Evolutionary conservation across 1,284 basidiomycete species (phyloP).

Genomic region (Papiliotrema fonsecae): DNA sequence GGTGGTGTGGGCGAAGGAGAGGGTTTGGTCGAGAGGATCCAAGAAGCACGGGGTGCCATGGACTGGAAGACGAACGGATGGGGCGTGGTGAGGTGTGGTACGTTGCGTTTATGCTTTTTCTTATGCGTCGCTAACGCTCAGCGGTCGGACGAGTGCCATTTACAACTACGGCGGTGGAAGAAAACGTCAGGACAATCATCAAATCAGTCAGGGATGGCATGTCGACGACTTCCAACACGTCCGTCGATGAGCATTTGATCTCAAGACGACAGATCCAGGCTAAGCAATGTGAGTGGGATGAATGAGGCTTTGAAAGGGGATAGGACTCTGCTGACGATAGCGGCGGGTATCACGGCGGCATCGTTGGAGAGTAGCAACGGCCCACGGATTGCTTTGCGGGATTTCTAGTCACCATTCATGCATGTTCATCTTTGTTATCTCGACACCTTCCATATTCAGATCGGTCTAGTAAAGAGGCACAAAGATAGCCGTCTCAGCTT

Average conservation of each 20-base stretch:
- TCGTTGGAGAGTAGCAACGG: conserved; percentile 80
- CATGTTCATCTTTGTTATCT: background rate
- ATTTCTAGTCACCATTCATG: conserved; percentile 16
- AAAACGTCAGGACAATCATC: conserved; percentile 75
- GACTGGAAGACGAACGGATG: conserved; percentile 91
- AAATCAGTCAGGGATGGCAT: conserved; percentile 55
- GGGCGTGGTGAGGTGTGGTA: conserved; percentile 59
- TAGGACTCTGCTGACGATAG: conserved; percentile 46
- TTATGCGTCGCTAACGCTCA: conserved; percentile 1
- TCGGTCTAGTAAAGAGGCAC: too few relatives aligned
- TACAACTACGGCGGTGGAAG: conserved; percentile 64
- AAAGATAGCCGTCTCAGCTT: too few relatives aligned
- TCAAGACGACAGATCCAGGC: conserved; percentile 14
- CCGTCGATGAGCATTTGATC: conserved; percentile 7
- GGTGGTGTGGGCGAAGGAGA: conserved; percentile 85
- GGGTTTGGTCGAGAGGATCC: conserved; percentile 66
- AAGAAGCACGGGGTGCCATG: conserved; percentile 70
- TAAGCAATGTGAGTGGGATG: conserved; percentile 12
- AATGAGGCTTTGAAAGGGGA: background rate
- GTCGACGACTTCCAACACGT: conserved; percentile 17
- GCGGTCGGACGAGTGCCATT: conserved; percentile 5
- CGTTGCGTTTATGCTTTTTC: background rate
- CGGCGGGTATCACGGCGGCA: conserved; percentile 65
- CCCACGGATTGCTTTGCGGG: conserved; percentile 61
- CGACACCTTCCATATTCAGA: too few relatives aligned